phyloP scores from a whole-genome alignment of 2,329 filamentous ascomycete genomes.

The Fusarium sp. region DNA sequence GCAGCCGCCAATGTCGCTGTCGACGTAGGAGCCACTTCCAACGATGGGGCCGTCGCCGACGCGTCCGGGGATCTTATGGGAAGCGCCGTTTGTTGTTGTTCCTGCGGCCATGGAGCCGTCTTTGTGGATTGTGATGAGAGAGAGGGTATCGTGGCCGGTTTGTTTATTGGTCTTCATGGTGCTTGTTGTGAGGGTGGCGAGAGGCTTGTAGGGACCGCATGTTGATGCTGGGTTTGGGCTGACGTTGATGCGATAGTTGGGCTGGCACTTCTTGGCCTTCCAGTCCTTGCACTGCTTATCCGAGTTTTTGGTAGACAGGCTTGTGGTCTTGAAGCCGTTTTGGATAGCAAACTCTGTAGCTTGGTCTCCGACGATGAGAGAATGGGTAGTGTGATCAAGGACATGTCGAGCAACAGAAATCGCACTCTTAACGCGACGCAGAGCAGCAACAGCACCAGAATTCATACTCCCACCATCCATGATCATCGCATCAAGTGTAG shows the following conservation, averaged over 20 bases:
- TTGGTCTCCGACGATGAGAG: conserved; percentile 61
- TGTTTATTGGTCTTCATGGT: conserved; percentile 13
- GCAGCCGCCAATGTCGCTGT: conserved; percentile 63
- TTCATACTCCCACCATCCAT: conserved; percentile 66
- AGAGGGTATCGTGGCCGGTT: conserved; percentile 63
- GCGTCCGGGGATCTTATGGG: conserved; percentile 64
- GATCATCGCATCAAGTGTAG: conserved; percentile 67
- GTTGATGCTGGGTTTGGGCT: conserved; percentile 52
- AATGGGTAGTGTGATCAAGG: conserved; percentile 62
- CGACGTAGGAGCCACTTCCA: conserved; percentile 65
- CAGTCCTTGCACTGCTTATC: conserved; percentile 54
- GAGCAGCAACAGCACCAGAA: conserved; percentile 61
- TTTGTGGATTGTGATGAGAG: conserved; percentile 58
- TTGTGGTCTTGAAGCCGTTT: conserved; percentile 60
- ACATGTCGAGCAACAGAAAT: conserved; percentile 61
- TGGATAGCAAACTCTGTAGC: conserved; percentile 63
- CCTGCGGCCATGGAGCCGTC: conserved; percentile 61
- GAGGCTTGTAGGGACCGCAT: conserved; percentile 60
- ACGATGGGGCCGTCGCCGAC: conserved; percentile 66
- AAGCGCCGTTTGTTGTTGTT: conserved; percentile 65
- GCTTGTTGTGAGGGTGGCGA: not conserved
- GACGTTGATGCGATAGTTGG: conserved; percentile 61
- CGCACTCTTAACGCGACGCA: conserved; percentile 60
- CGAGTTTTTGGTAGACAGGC: conserved; percentile 56
- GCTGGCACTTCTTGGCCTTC: conserved; percentile 56